Conservation (phyloP, 2,329 filamentous ascomycete genomes). For the Uncinocarpus reesii region DNA sequence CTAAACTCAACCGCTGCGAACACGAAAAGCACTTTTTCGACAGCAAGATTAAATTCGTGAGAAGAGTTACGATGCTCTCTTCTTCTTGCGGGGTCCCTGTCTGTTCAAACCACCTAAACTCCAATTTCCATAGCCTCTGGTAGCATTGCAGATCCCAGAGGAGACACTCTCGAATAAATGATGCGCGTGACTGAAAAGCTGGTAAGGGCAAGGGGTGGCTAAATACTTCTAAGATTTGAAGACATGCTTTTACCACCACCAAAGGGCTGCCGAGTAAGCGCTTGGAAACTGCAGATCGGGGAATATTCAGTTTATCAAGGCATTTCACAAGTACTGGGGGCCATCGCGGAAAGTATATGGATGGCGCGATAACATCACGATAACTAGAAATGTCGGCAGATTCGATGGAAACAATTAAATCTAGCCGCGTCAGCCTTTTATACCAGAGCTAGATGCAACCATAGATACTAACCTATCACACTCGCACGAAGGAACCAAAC, state of each 20-base stretch:
- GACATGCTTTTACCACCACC: conserved; percentile 21
- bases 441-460: not conserved
- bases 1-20: conserved; percentile 18
- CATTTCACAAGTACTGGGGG: conserved; percentile 23
- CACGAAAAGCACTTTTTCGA: conserved; percentile 20
- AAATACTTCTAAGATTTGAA: conserved; percentile 27
- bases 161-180: conserved; percentile 26
- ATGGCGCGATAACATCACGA: conserved; percentile 11
- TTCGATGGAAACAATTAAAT: conserved; percentile 38
- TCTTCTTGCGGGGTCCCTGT: conserved; percentile 15
- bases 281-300: conserved; percentile 23
- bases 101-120: conserved; percentile 23
- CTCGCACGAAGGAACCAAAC: conserved; percentile 28
- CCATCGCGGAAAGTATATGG: conserved; percentile 21
- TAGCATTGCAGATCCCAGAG: conserved; percentile 28
- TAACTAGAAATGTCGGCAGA: conserved; percentile 17
- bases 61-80: conserved; percentile 18
- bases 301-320: conserved; percentile 26
- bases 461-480: conserved; percentile 28
- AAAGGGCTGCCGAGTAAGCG: conserved; percentile 24
- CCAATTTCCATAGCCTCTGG: conserved; percentile 26
- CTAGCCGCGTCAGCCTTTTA: conserved; percentile 26
- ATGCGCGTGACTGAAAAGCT: conserved; percentile 16
- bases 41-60: conserved; percentile 23
- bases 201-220: conserved; percentile 13